Evolutionary conservation across 306 rosid genomes (phyloP), one percentile per base, ranked within the genome.

Genomic region (Clitoria ternatea): DNA sequence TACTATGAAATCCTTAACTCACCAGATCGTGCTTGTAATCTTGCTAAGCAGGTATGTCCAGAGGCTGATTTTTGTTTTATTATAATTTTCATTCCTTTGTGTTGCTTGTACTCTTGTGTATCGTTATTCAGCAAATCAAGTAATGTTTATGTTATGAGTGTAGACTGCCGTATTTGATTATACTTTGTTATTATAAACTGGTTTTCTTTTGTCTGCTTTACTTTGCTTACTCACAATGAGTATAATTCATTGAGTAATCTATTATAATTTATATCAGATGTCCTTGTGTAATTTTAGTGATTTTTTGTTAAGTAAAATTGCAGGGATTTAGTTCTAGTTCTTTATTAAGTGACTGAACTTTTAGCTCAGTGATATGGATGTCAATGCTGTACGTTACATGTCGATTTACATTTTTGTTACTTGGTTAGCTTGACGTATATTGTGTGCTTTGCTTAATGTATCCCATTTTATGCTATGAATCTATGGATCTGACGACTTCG

Each of bases 1-100:
- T 92, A 92, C 62, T 92, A 92, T 81, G 98, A 92, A 87, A 92
- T 92, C 78, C 98, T 92, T 39, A 92, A 85, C 83, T 92, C 98
- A 35, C 98, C 98, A 5, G 96, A 92, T 66, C 98, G 98, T 17
- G 98, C 98, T 44, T 92, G 96, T 86, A 92, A 88, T 85, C 90
- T 92, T 50, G 98, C 98, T 4, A 92, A 92, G 61, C 96, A 88
- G 96, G 96, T 89, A 78, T 12, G 26, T 24, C 32, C 7, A 2
- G 56, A 35, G 23, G 22, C 8, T 73, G 57, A n/a, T 52, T 30
- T 30, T 23, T 27, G 0, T 3, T 22, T 50, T 50, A 1, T 52
- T 6, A 23, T n/a, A n/a, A n/a, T n/a, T n/a, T n/a, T n/a, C n/a
- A 23, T 23, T 23, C 33, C 4, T 12, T 9, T 30, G 2, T 18